Percentiles rank a stretch among this genome's conserved stretches.
phyloP scores from a whole-genome alignment of 2,329 filamentous ascomycete species.

The Pestalotiopsis sp. region DNA sequence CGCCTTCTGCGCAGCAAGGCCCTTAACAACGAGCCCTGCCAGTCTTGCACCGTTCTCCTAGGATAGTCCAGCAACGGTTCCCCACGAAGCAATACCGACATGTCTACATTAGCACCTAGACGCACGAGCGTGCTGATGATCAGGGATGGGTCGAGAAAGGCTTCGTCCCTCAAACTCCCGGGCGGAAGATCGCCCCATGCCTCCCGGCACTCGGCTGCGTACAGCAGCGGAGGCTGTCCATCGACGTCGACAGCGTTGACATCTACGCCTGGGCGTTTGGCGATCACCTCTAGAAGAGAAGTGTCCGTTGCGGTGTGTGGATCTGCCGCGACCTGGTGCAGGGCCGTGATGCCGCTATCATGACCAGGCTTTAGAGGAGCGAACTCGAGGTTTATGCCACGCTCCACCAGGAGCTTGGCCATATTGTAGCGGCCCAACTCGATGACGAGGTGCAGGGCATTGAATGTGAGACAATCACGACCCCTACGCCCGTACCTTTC shows the following conservation, averaged over 20 bases:
- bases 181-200: background rate
- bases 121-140: too few relatives aligned
- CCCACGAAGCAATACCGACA: too few relatives aligned
- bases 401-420: background rate
- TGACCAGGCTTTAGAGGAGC: background rate
- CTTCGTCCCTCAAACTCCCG: background rate
- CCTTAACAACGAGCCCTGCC: too few relatives aligned
- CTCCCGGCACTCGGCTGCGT: background rate
- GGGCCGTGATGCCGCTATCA: background rate
- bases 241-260: conserved; percentile 2
- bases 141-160: too few relatives aligned
- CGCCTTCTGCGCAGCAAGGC: too few relatives aligned
- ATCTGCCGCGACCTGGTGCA: conserved; percentile 4
- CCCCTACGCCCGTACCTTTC: background rate
- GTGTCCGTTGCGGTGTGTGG: background rate
- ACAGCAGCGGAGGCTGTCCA: conserved; percentile 7
- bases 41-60: too few relatives aligned
- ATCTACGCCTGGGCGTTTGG: conserved; percentile 3
- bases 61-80: too few relatives aligned
- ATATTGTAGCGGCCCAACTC: background rate
- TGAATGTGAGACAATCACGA: background rate
- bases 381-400: background rate
- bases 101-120: too few relatives aligned
- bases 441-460: conserved; percentile 4
- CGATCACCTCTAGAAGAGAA: background rate